Evolutionary conservation across 768 basidiomycete genomes (phyloP).

Genomic region (Daedaleopsis nitida): DNA sequence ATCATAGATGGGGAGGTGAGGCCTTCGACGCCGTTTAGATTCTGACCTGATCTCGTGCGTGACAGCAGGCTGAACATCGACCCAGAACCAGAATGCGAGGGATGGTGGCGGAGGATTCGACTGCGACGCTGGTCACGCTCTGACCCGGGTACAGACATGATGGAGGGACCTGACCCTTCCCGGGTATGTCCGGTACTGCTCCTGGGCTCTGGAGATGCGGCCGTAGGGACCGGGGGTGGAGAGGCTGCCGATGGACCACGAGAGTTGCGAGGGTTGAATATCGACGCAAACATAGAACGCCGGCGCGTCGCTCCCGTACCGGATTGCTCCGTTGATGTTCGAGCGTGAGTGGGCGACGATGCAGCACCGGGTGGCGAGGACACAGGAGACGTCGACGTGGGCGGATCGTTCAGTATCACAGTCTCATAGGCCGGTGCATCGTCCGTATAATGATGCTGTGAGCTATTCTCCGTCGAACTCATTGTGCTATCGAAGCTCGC

Average conservation of each 20-base stretch:
- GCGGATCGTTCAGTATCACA: constrained; percentile 32
- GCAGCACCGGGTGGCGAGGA: background rate
- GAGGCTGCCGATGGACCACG: constrained; percentile 7
- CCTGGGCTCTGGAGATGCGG: constrained; percentile 13
- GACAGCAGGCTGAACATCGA: constrained; percentile 35
- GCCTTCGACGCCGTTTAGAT: constrained; percentile 24
- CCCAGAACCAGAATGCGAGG: constrained; percentile 39
- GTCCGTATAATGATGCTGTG: constrained; percentile 45
- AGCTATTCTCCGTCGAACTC: constrained; percentile 32
- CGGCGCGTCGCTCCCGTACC: constrained; percentile 14
- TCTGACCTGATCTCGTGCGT: constrained; percentile 52
- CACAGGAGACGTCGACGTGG: constrained; percentile 11
- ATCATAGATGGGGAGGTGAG: constrained; percentile 69
- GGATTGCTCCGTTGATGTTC: constrained; percentile 4
- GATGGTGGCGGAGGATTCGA: constrained; percentile 36
- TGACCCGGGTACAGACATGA: constrained; percentile 27
- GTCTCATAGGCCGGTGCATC: constrained; percentile 70
- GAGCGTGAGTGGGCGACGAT: background rate
- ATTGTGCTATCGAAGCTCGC: constrained; percentile 22
- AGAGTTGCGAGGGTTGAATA: constrained; percentile 24
- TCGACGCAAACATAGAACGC: constrained; percentile 23
- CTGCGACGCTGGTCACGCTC: constrained; percentile 13
- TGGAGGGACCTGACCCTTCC: constrained; percentile 25
- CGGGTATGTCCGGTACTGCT: constrained; percentile 24
- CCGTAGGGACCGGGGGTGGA: constrained; percentile 3